Conservation (phyloP, 2,329 filamentous ascomycete species). For the Didymellaceae sp. region DNA sequence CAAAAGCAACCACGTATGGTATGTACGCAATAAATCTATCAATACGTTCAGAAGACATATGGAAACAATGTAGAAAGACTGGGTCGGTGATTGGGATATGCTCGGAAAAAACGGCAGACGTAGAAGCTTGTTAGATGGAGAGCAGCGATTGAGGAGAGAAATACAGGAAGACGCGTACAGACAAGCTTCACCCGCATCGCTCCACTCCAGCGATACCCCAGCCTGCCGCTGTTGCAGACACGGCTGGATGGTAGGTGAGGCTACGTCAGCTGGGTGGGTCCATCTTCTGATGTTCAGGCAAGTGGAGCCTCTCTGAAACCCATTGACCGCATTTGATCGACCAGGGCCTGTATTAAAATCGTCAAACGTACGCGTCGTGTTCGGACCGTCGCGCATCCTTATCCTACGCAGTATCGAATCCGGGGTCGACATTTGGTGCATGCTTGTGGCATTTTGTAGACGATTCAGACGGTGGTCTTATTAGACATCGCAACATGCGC, state of each 20-base stretch:
- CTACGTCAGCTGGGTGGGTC: conserved; percentile 14
- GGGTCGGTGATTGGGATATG: conserved; percentile 6
- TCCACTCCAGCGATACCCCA: conserved; percentile 11
- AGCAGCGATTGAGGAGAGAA: conserved; percentile 5
- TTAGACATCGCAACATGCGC: neutral
- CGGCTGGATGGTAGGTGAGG: conserved; percentile 9
- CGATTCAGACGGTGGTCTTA: neutral
- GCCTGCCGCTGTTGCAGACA: conserved; percentile 10
- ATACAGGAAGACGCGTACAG: conserved; percentile 7
- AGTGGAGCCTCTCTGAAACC: conserved; percentile 14
- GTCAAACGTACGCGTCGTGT: conserved; percentile 13
- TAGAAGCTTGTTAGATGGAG: conserved; percentile 13
- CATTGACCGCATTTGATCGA: conserved; percentile 17
- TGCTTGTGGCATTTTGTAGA: neutral
- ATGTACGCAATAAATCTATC: conserved; percentile 16
- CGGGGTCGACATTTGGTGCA: neutral
- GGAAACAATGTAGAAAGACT: conserved; percentile 3
- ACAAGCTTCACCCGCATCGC: conserved; percentile 10
- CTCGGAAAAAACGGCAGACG: conserved; percentile 15
- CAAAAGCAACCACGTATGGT: conserved; percentile 4
- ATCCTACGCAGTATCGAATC: neutral
- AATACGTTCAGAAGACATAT: conserved; percentile 16
- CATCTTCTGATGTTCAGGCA: conserved; percentile 13
- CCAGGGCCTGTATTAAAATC: conserved; percentile 3
- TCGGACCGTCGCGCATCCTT: conserved; percentile 11